Base-by-base conservation (phyloP, 1,284 basidiomycete genomes). In the Boletus semigastroideus region DNA sequence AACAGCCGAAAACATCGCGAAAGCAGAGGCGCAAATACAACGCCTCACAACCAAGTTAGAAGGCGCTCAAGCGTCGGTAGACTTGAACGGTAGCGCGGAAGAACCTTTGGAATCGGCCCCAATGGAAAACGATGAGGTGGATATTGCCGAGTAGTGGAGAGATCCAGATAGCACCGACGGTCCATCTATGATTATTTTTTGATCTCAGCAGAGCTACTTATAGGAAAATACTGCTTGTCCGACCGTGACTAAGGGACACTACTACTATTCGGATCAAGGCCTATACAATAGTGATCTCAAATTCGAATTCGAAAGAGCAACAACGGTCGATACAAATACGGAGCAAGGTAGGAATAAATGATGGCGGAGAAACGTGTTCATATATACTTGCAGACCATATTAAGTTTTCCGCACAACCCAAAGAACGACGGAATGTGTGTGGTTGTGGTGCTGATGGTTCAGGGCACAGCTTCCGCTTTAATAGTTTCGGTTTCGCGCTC, bases 11-110 rank as follows among this genome's bases (percentile, higher is more conserved):
- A 89, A 88, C 59, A 74, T 92, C 49, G 81, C 85, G 31, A 88
- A 88, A 70, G 90, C 86, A 12, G 85, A 93, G 71, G 80, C 79
- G n/a, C 84, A 91, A 62, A 90, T 94, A 65, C 76, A 82, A 64
- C 82, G 83, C 51, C 79, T 94, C 45, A 76, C 72, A 20, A 59
- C 62, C 61, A 77, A 82, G 58, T 62, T 74, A 42, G 78, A 79
- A 51, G 72, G 68, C 59, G 65, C 30, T 31, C 62, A 42, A 38
- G 47, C 20, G 17, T 44, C 50, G 20, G 70, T 77, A n/a, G 57
- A 46, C 53, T 73, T 78, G 13, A 79, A 78, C 46, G 76, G 69
- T 27, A 68, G 63, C 31, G 77, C 70, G 31, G 84, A 83, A 61
- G 61, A 60, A 5, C 77, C 80, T 16, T 60, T 73, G 20, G 83